phyloP scores from a whole-genome alignment of 345 rosid species.

The Lumnitzera racemosa region DNA sequence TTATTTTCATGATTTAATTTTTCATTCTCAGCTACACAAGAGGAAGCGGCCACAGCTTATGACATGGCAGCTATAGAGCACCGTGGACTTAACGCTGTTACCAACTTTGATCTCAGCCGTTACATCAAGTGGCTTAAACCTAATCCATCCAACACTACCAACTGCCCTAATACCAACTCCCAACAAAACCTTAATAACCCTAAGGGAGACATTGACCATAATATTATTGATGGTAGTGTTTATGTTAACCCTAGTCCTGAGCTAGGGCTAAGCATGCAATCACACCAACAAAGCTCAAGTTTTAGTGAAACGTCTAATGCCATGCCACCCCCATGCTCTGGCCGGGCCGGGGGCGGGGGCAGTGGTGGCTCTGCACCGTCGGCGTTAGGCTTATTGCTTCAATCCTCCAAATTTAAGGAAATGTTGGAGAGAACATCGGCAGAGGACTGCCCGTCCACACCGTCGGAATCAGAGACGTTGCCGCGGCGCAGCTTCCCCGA shows the following conservation, averaged over 20 bases:
- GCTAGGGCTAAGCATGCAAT: not conserved
- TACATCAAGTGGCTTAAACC: slow-evolving; percentile 39
- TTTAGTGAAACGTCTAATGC: not conserved
- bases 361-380: slow-evolving; percentile 18
- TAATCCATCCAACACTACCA: not conserved
- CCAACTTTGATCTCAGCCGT: slow-evolving; percentile 84
- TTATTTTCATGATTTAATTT: not conserved
- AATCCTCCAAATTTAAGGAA: slow-evolving; percentile 48
- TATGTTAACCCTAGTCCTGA: not conserved
- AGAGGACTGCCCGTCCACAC: slow-evolving; percentile 17
- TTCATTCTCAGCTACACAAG: slow-evolving; percentile 63
- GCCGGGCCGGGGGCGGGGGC: too few relatives aligned
- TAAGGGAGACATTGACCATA: too few relatives aligned
- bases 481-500: slow-evolving; percentile 37
- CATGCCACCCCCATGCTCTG: not conserved
- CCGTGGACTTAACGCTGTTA: slow-evolving; percentile 92
- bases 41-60: slow-evolving; percentile 90
- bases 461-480: slow-evolving; percentile 15
- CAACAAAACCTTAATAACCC: not conserved
- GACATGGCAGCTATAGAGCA: slow-evolving; percentile 88
- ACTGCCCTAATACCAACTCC: not conserved
- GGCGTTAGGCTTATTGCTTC: slow-evolving; percentile 37
- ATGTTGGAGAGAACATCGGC: slow-evolving; percentile 42
- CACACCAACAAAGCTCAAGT: not conserved
- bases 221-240: not conserved